phyloP scores from a whole-genome alignment of 2,329 filamentous ascomycete genomes.

The Talaromyces sp. region DNA sequence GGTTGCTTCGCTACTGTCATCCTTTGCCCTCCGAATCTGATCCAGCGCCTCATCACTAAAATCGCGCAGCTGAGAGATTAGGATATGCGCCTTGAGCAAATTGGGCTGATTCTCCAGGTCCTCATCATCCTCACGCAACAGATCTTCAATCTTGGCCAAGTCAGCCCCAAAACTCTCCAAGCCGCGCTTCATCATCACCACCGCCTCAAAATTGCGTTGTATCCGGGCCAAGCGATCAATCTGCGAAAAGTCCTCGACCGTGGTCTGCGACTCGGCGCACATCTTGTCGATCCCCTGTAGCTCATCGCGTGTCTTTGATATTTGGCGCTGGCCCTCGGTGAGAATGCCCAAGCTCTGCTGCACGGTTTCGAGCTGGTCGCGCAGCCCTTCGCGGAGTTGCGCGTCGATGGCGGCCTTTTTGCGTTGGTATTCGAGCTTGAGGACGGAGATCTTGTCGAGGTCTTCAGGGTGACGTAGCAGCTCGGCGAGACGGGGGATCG shows the following conservation, averaged over 20 bases:
- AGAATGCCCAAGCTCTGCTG: conserved; percentile 89
- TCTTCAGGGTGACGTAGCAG: conserved; percentile 93
- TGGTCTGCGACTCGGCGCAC: conserved; percentile 93
- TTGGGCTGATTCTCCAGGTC: conserved; percentile 90
- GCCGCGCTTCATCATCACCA: conserved; percentile 87
- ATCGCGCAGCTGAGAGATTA: conserved; percentile 84
- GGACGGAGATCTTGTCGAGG: conserved; percentile 84
- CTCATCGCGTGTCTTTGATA: conserved; percentile 92
- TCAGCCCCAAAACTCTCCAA: conserved; percentile 82
- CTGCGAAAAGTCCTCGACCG: conserved; percentile 96
- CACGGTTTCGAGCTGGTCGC: conserved; percentile 89
- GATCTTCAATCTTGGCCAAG: conserved; percentile 66
- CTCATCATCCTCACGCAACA: conserved; percentile 77
- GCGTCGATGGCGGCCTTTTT: conserved; percentile 91
- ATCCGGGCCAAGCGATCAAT: conserved; percentile 52
- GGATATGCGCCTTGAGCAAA: conserved; percentile 81
- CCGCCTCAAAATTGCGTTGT: conserved; percentile 91
- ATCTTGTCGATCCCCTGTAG: conserved; percentile 98
- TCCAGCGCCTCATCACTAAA: conserved; percentile 96
- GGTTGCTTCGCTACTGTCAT: conserved; percentile 70
- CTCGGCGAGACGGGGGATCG: conserved; percentile 76
- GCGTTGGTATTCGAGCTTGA: conserved; percentile 88
- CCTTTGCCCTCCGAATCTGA: conserved; percentile 76
- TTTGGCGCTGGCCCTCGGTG: conserved; percentile 82
- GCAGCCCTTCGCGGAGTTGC: conserved; percentile 80